Evolutionary conservation across 352 stramenopile species (phyloP).

Genomic region (Phytophthora citrophthora): DNA sequence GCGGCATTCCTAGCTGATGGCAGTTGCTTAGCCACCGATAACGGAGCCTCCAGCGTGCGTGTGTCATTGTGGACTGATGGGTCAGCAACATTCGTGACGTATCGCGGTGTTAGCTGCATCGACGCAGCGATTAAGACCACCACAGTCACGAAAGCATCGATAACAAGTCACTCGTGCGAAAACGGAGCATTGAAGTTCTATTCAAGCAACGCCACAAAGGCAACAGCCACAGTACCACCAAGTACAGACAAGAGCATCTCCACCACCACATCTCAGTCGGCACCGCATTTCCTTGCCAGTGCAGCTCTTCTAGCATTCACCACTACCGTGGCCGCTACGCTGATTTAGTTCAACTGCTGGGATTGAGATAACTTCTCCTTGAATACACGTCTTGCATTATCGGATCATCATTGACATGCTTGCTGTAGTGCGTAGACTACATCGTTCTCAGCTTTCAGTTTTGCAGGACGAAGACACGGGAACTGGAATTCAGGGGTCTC

Average conservation of each 20-base stretch:
- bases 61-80: slow-evolving; percentile 37
- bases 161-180: slow-evolving; percentile 37
- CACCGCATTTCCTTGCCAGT: slow-evolving; percentile 6
- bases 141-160: slow-evolving; percentile 25
- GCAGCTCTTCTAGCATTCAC: slow-evolving; percentile 10
- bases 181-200: slow-evolving; percentile 41
- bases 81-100: slow-evolving; percentile 43
- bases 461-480: slow-evolving; percentile 49
- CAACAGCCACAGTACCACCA: not conserved
- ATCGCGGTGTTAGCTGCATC: slow-evolving; percentile 39
- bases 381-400: too few relatives aligned
- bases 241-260: slow-evolving; percentile 25
- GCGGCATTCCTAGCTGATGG: slow-evolving; percentile 49
- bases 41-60: slow-evolving; percentile 44
- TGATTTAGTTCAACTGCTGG: not conserved
- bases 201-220: slow-evolving; percentile 23
- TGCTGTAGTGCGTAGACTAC: slow-evolving; percentile 56
- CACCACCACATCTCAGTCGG: slow-evolving; percentile 29
- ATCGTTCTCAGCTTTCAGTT: slow-evolving; percentile 61
- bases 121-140: slow-evolving; percentile 33
- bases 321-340: slow-evolving; percentile 5
- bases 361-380: too few relatives aligned
- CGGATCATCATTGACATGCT: slow-evolving; percentile 38
- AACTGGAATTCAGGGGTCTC: slow-evolving; percentile 71
- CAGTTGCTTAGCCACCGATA: slow-evolving; percentile 50